Conservation (phyloP, 2,329 filamentous ascomycete genomes). For the Aspergillus quadricinctus region DNA sequence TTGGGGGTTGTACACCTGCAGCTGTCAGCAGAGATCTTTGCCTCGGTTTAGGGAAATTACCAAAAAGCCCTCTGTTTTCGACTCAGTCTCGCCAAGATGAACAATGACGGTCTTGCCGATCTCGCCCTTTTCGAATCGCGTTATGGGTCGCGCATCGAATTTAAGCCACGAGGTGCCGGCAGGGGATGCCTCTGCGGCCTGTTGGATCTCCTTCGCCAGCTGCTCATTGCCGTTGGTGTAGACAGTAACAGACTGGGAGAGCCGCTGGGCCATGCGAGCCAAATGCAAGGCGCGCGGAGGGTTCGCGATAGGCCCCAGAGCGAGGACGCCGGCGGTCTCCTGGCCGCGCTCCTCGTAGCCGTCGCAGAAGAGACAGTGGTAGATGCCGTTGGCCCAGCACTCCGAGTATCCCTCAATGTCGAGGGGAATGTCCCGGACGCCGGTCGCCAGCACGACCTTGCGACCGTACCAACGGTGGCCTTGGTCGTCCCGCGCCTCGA, state of each 20-base stretch:
- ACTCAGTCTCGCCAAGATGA: neutral
- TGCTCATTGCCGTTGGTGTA: constrained; percentile 48
- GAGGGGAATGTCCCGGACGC: constrained; percentile 49
- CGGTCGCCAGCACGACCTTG: constrained; percentile 55
- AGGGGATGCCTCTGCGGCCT: neutral
- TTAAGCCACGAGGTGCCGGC: neutral
- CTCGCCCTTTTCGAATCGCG: neutral
- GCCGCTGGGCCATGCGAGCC: constrained; percentile 41
- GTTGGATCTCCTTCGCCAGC: constrained; percentile 18
- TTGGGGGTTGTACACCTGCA: neutral
- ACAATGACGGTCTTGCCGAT: constrained; percentile 1
- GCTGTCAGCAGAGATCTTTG: neutral
- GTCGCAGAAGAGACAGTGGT: constrained; percentile 58
- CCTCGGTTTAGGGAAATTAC: neutral
- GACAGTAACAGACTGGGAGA: constrained; percentile 45
- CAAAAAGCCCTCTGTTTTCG: constrained; percentile 23
- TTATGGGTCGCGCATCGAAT: constrained; percentile 2
- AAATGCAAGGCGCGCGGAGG: constrained; percentile 37
- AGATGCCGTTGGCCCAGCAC: constrained; percentile 53
- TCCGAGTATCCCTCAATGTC: constrained; percentile 52
- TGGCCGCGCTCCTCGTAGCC: constrained; percentile 55
- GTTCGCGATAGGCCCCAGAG: constrained; percentile 35
- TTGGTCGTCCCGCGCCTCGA: constrained; percentile 39
- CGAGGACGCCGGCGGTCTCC: constrained; percentile 21
- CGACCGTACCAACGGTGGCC: constrained; percentile 45